phyloP scores from a whole-genome alignment of 805 yeast genomes.

The Isabelozyma pseudorhagii region DNA sequence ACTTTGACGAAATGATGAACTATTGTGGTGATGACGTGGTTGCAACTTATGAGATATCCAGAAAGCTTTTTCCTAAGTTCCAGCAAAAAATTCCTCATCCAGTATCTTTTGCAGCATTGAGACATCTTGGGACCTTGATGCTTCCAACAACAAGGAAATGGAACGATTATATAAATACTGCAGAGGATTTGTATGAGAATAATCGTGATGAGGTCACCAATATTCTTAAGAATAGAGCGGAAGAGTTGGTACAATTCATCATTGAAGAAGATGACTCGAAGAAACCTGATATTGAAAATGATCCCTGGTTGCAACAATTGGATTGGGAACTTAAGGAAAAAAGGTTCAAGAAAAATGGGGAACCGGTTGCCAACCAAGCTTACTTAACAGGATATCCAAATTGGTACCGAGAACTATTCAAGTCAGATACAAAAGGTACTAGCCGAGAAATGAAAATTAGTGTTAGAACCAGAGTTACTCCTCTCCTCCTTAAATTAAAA shows the following conservation, averaged over 20 bases:
- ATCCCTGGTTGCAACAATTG: conserved; percentile 88
- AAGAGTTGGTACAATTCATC: conserved; percentile 46
- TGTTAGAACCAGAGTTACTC: conserved; percentile 70
- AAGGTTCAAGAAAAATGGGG: conserved; percentile 64
- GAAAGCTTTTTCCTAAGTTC: conserved; percentile 68
- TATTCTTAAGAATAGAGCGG: conserved; percentile 58
- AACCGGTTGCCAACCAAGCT: conserved; percentile 64
- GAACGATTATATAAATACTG: conserved; percentile 63
- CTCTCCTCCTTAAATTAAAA: conserved; percentile 67
- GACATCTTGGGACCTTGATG: conserved; percentile 68
- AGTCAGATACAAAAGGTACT: conserved; percentile 25
- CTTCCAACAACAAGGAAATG: conserved; percentile 76
- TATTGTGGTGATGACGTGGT: conserved; percentile 87
- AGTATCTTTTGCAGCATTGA: conserved; percentile 84
- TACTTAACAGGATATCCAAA: conserved; percentile 88
- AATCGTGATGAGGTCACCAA: conserved; percentile 54
- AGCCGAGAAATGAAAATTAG: conserved; percentile 54
- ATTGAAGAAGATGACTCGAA: conserved; percentile 26
- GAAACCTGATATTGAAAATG: conserved; percentile 42
- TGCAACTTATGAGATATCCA: conserved; percentile 68
- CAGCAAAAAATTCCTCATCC: conserved; percentile 81
- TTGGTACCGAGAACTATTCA: conserved; percentile 74
- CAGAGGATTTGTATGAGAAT: conserved; percentile 66
- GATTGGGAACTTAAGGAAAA: conserved; percentile 76
- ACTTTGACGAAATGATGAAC: conserved; percentile 58